A percentile compares a stretch with the other conserved stretches of the same genome.
Evolutionary conservation across 2,329 filamentous ascomycete genomes (phyloP).

Genomic region (Lomentospora prolificans): DNA sequence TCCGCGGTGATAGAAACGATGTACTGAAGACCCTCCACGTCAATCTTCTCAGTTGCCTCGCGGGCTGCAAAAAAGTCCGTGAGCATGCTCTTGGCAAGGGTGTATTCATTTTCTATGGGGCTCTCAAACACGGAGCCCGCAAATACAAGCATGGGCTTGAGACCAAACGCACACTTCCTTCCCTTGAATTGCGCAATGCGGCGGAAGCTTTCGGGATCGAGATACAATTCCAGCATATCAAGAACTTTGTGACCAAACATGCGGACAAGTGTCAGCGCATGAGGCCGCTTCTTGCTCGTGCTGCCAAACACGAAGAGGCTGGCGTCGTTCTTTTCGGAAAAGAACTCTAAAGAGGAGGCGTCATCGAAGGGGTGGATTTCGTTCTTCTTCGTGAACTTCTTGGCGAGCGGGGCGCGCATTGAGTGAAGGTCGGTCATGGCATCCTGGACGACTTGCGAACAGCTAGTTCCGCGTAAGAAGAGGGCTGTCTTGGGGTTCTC

Average conservation of each 20-base stretch:
- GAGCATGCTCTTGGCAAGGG: constrained; percentile 76
- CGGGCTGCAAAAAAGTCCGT: constrained; percentile 87
- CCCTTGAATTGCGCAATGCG: constrained; percentile 67
- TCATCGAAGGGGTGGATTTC: constrained; percentile 91
- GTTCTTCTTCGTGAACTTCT: constrained; percentile 97
- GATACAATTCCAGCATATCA: constrained; percentile 87
- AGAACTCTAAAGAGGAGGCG: constrained; percentile 79
- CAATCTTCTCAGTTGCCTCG: constrained; percentile 63
- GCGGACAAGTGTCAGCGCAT: constrained; percentile 73
- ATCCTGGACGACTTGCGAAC: constrained; percentile 72
- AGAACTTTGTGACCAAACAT: constrained; percentile 80
- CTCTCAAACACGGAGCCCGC: constrained; percentile 81
- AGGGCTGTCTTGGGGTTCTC: constrained; percentile 89
- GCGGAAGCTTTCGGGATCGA: constrained; percentile 65
- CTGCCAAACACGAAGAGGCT: constrained; percentile 75
- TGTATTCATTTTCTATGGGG: constrained; percentile 68
- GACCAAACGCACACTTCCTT: constrained; percentile 64
- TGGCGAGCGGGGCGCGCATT: constrained; percentile 72
- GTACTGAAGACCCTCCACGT: constrained; percentile 92
- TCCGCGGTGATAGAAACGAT: constrained; percentile 73
- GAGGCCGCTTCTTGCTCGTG: constrained; percentile 90
- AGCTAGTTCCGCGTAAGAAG: constrained; percentile 79
- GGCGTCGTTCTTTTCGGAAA: constrained; percentile 92
- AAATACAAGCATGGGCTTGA: constrained; percentile 88
- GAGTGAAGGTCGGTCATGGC: constrained; percentile 77